Evolutionary conservation across 331 rosid species (phyloP).

Genomic region (Saraca asoca): DNA sequence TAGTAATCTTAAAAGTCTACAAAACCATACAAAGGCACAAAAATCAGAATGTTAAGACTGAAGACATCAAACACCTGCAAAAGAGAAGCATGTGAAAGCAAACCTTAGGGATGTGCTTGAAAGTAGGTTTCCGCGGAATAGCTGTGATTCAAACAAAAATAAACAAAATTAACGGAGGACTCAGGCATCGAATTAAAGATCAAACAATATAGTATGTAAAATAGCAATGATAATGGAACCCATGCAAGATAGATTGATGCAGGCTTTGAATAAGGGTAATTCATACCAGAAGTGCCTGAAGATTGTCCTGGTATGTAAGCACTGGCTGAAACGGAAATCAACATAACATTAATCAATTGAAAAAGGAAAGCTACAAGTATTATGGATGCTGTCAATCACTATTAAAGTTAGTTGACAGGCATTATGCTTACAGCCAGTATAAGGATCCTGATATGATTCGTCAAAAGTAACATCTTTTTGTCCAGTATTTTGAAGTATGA

Average conservation of each 20-base stretch:
- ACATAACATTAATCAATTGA: conserved; percentile 27
- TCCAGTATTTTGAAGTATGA: conserved; percentile 90
- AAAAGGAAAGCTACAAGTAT: conserved; percentile 28
- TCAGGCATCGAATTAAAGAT: neutral
- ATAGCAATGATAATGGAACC: neutral
- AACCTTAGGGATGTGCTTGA: conserved; percentile 98
- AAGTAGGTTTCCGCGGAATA: conserved; percentile 57
- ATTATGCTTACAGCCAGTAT: conserved; percentile 76
- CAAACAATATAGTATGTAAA: neutral
- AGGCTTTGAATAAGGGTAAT: conserved; percentile 5
- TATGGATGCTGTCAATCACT: conserved; percentile 19
- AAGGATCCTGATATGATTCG: conserved; percentile 86
- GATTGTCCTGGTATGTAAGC: conserved; percentile 90
- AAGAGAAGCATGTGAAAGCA: conserved; percentile 33
- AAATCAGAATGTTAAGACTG: too few relatives aligned
- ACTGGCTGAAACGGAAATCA: conserved; percentile 58
- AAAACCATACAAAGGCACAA: too few relatives aligned
- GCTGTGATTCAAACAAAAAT: conserved; percentile 42
- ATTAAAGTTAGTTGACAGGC: too few relatives aligned
- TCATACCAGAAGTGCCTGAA: conserved; percentile 57
- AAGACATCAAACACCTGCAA: conserved; percentile 30
- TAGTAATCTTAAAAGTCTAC: too few relatives aligned
- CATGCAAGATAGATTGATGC: conserved; percentile 8
- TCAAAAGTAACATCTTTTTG: conserved; percentile 68
- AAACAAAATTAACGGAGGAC: conserved; percentile 22